phyloP scores from a whole-genome alignment of 2,329 filamentous ascomycete species.

The Capronia coronata region DNA sequence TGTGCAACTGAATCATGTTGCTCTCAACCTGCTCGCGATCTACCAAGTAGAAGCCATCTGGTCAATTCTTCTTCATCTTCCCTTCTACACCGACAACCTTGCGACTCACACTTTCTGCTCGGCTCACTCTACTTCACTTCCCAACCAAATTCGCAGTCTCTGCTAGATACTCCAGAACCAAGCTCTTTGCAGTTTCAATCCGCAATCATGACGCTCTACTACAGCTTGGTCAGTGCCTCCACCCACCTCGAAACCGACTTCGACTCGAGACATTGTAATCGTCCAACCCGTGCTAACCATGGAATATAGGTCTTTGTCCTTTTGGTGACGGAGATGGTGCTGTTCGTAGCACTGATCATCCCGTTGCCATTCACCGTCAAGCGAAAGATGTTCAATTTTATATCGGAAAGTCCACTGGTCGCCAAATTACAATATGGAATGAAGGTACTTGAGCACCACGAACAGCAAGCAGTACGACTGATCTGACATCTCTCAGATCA shows the following conservation, averaged over 20 bases:
- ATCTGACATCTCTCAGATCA: constrained; percentile 55
- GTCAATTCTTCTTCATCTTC: constrained; percentile 2
- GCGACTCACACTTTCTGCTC: too few species aligned
- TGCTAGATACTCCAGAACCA: neutral
- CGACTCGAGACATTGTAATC: constrained; percentile 4
- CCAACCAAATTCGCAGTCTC: neutral
- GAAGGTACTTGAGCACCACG: constrained; percentile 57
- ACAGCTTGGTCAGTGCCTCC: constrained; percentile 38
- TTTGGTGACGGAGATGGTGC: constrained; percentile 45
- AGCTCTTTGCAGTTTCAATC: constrained; percentile 3
- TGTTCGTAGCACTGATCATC: constrained; percentile 52
- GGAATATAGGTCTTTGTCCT: constrained; percentile 43
- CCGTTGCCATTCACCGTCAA: constrained; percentile 83
- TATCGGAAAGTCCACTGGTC: constrained; percentile 77
- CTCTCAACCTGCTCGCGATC: neutral
- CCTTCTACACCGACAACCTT: neutral
- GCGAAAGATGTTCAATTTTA: constrained; percentile 88
- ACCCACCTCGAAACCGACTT: neutral
- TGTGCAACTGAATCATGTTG: too few species aligned
- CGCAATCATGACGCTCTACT: constrained; percentile 62
- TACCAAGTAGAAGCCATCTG: neutral
- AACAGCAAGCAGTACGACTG: neutral
- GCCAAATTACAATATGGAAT: constrained; percentile 95
- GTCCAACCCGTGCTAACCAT: constrained; percentile 7
- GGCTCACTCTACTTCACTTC: neutral